Percentiles rank a stretch among this genome's conserved stretches.
phyloP scores from a whole-genome alignment of 441 rosid genomes.

The Syzygium syzygioides region DNA sequence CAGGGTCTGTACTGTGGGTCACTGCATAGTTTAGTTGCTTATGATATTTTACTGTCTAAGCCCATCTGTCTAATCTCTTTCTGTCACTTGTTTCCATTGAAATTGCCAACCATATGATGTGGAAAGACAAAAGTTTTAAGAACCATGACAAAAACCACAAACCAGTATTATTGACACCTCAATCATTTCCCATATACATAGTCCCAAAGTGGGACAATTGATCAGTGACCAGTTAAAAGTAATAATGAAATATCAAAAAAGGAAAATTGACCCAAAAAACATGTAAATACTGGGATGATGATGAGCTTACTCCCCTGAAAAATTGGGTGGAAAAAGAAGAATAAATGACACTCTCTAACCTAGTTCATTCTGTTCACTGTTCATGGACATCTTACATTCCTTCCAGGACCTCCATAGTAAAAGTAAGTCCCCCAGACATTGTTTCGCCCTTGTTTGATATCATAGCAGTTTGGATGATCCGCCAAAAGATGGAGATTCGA shows the following conservation, averaged over 20 bases:
- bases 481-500: constrained; percentile 47
- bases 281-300: not conserved
- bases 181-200: not conserved
- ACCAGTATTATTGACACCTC: not conserved
- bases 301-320: not conserved
- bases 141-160: not conserved
- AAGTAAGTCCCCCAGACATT: constrained; percentile 67
- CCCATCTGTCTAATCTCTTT: not conserved
- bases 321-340: not conserved
- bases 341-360: not conserved
- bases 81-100: not conserved
- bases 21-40: not conserved
- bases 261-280: not conserved
- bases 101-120: not conserved
- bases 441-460: constrained; percentile 59
- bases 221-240: not conserved
- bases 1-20: not conserved
- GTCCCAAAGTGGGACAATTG: not conserved
- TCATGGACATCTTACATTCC: constrained; percentile 58
- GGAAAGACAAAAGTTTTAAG: not conserved
- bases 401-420: constrained; percentile 81
- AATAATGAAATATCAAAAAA: not conserved
- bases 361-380: not conserved
- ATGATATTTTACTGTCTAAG: not conserved
- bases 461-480: constrained; percentile 64